Conservation (phyloP, 805 yeast species). For the Kluyveromyces aestuarii region DNA sequence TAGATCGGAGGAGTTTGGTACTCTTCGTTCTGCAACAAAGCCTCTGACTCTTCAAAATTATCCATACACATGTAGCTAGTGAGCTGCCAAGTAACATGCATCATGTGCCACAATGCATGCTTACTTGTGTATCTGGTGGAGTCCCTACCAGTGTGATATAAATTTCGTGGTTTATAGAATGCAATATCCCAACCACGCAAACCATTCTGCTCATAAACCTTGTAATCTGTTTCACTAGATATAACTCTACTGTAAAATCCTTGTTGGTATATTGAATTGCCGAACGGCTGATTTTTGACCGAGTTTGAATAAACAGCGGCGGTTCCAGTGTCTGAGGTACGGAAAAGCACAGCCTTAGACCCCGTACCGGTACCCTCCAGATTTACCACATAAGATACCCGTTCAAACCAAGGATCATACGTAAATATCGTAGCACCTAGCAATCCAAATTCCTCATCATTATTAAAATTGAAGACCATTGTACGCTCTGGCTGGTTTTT, state of each 20-base stretch:
- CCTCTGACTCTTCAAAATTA: constrained; percentile 21
- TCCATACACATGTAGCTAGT: constrained; percentile 37
- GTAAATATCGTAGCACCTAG: constrained; percentile 72
- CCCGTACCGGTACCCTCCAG: constrained; percentile 93
- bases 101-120: constrained; percentile 80
- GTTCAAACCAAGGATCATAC: constrained; percentile 59
- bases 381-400: constrained; percentile 60
- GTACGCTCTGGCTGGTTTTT: constrained; percentile 56
- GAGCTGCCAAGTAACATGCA: constrained; percentile 58
- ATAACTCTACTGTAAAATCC: constrained; percentile 70
- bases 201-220: constrained; percentile 57
- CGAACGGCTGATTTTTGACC: constrained; percentile 59
- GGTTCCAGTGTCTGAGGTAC: constrained; percentile 74
- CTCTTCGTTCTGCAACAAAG: constrained; percentile 23
- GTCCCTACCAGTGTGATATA: constrained; percentile 76
- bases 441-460: constrained; percentile 83
- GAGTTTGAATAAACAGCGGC: constrained; percentile 45
- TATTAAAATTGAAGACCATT: constrained; percentile 75
- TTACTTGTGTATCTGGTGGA: constrained; percentile 52
- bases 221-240: constrained; percentile 78
- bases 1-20: constrained; percentile 42
- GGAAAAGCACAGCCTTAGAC: constrained; percentile 69
- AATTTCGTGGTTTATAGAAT: constrained; percentile 72
- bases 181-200: constrained; percentile 85
- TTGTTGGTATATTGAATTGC: constrained; percentile 71